These are phyloP conservation scores for Hymenoscyphus albidus DNA, from an alignment of 2,329 filamentous ascomycete genomes.

Conservation along the genomic window DNA sequence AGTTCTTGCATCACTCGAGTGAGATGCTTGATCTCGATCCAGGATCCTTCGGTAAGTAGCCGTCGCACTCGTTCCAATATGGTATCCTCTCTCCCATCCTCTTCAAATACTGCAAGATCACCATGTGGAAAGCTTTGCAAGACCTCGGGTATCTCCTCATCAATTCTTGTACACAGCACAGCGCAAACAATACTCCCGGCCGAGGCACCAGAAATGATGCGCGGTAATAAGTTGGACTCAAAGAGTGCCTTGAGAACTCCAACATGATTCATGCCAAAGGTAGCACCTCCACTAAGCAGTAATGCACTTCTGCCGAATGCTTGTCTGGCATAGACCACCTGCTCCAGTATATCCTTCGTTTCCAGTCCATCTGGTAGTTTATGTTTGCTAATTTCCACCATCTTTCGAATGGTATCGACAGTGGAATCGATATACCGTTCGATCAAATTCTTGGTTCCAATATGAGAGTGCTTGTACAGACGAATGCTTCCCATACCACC, in stretches of 20 bases:
- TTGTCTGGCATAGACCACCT: conserved; percentile 57
- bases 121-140: conserved; percentile 58
- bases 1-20: conserved; percentile 75
- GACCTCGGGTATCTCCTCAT: conserved; percentile 58
- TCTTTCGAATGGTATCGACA: conserved; percentile 65
- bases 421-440: conserved; percentile 83
- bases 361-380: conserved; percentile 52
- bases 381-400: conserved; percentile 59
- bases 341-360: conserved; percentile 50
- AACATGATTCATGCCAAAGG: conserved; percentile 70
- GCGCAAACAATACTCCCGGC: conserved; percentile 67
- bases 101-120: conserved; percentile 61
- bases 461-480: conserved; percentile 78
- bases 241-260: conserved; percentile 66
- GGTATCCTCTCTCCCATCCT: conserved; percentile 54
- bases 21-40: conserved; percentile 81
- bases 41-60: conserved; percentile 74
- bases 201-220: conserved; percentile 65
- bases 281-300: conserved; percentile 64
- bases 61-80: conserved; percentile 66
- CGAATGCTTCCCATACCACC: conserved; percentile 81
- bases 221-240: conserved; percentile 58
- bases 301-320: conserved; percentile 64
- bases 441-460: conserved; percentile 82
- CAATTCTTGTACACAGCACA: conserved; percentile 59